Evolutionary conservation across 805 yeast species (phyloP).

Genomic region (Clavispora fructus): DNA sequence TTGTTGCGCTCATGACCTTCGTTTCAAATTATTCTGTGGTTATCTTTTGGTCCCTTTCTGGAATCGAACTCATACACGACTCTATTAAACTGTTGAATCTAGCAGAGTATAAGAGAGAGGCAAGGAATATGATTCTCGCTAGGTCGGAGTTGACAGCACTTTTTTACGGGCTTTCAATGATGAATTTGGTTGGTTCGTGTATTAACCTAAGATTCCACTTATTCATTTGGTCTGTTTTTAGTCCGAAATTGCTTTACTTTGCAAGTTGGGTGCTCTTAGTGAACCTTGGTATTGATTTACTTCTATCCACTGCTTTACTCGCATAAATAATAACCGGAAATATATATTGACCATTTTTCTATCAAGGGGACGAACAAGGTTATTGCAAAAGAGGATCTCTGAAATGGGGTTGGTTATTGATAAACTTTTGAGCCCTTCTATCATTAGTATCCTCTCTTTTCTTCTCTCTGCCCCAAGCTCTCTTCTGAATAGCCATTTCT

Average conservation of each 20-base stretch:
- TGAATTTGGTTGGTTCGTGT: conserved; percentile 64
- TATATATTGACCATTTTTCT: neutral
- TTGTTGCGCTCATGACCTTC: conserved; percentile 76
- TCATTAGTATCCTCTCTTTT: conserved; percentile 48
- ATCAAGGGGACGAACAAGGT: neutral
- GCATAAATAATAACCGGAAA: neutral
- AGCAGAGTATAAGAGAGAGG: neutral
- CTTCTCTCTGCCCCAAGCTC: conserved; percentile 55
- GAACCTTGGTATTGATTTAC: conserved; percentile 29
- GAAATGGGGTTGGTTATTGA: conserved; percentile 76
- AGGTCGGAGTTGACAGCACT: conserved; percentile 33
- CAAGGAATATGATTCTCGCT: conserved; percentile 7
- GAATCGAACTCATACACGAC: conserved; percentile 37
- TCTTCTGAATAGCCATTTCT: conserved; percentile 40
- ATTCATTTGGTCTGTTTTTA: conserved; percentile 96
- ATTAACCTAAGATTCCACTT: conserved; percentile 72
- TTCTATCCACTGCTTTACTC: neutral
- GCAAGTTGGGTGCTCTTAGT: conserved; percentile 66
- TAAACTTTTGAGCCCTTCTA: conserved; percentile 59
- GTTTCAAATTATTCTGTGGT: conserved; percentile 84
- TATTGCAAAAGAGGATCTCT: conserved; percentile 38
- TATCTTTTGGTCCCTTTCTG: conserved; percentile 67
- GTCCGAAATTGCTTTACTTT: conserved; percentile 82
- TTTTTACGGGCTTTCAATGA: conserved; percentile 57
- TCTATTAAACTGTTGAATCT: neutral